These are phyloP conservation scores for Leptodermis oblonga DNA, from an alignment of 257 asterid species.

Conservation along the genomic window DNA sequence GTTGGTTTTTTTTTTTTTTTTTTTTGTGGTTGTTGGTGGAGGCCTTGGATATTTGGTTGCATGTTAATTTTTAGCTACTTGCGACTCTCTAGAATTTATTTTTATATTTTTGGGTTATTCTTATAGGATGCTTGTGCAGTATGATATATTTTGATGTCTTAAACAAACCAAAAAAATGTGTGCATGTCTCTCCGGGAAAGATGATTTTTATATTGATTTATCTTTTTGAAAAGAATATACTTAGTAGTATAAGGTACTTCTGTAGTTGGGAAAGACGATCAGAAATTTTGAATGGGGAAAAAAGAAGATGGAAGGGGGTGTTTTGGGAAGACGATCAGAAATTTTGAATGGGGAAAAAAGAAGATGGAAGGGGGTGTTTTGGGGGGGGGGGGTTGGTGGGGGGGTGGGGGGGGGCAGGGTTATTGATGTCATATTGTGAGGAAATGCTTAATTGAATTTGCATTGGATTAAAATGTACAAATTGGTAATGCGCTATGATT, in stretches of 20 bases:
- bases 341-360: no score
- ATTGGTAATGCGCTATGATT: background rate
- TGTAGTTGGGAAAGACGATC: background rate
- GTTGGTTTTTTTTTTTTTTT: no score
- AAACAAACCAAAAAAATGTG: no score
- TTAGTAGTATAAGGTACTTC: background rate
- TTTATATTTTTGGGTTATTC: no score
- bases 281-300: background rate
- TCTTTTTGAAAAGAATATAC: no score
- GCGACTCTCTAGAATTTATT: background rate
- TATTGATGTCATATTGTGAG: background rate
- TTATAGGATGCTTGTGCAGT: background rate
- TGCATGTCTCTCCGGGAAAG: background rate
- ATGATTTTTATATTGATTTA: background rate
- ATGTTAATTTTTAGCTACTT: background rate
- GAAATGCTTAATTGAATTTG: background rate
- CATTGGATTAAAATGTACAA: background rate
- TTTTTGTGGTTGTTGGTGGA: background rate
- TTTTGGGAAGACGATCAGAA: no score
- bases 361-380: no score
- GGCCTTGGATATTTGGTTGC: background rate
- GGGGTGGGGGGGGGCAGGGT: background rate
- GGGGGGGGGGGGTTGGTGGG: no score
- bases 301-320: background rate
- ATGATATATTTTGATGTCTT: background rate